Evolutionary conservation across 2,329 filamentous ascomycete species (phyloP).

Genomic region (Curvularia verruculosa): DNA sequence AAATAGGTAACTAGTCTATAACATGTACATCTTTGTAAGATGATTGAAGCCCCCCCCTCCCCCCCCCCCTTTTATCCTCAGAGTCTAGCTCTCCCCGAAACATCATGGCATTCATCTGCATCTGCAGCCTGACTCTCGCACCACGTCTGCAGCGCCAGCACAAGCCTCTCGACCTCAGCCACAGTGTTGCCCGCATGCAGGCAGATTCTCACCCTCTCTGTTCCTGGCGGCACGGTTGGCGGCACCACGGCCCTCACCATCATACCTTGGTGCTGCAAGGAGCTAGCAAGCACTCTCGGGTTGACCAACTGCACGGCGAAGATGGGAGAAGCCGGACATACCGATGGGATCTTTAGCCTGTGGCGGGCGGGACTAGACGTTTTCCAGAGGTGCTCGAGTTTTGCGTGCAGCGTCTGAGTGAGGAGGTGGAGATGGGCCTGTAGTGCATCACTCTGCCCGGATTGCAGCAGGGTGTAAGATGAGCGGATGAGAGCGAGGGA

Average conservation of each 20-base stretch:
- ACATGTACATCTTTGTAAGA: not conserved
- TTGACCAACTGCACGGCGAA: slow-evolving; percentile 41
- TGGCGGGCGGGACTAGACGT: slow-evolving; percentile 16
- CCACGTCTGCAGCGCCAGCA: slow-evolving; percentile 42
- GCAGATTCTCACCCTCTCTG: slow-evolving; percentile 49
- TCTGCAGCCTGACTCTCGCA: slow-evolving; percentile 15
- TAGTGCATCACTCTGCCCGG: slow-evolving; percentile 28
- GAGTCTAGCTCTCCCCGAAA: slow-evolving; percentile 4
- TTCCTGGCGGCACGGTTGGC: slow-evolving; percentile 51
- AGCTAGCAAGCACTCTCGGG: slow-evolving; percentile 36
- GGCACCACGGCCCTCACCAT: slow-evolving; percentile 48
- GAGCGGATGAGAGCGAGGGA: slow-evolving; percentile 50
- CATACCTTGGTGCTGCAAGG: slow-evolving; percentile 38
- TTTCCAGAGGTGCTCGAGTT: slow-evolving; percentile 20
- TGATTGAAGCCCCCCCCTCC: no score
- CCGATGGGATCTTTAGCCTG: slow-evolving; percentile 30
- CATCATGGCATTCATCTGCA: not conserved
- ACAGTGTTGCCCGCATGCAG: slow-evolving; percentile 53
- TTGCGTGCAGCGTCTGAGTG: slow-evolving; percentile 28
- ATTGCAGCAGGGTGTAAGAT: slow-evolving; percentile 36
- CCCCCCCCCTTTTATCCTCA: no score
- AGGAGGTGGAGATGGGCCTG: slow-evolving; percentile 34
- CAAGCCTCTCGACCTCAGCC: slow-evolving; percentile 43
- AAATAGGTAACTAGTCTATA: not conserved
- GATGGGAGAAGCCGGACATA: slow-evolving; percentile 40